Base-by-base conservation (phyloP, 306 rosid species). In the Senna siamea region DNA sequence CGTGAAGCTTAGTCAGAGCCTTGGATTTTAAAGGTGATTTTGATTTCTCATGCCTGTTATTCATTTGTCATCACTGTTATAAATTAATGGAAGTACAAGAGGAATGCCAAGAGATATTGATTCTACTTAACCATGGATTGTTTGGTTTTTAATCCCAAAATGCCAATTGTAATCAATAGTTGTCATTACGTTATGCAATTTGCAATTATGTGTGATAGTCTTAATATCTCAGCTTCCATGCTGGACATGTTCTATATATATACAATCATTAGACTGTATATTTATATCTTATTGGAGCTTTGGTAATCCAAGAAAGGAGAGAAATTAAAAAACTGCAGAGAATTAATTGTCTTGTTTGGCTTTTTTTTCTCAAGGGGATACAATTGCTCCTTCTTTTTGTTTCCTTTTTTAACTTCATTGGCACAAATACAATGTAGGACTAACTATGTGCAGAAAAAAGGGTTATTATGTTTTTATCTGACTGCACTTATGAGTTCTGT, bases 401-500 rank as follows among this genome's bases (percentile, higher is more conserved):
- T 64, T 17, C 28, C 20, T 55, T 30, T 55, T 30, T 55, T 26
- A 32, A 64, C 76, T 75, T 66, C 66, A 37, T 60, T 15, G 68
- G 56, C 56, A 64, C 62, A 54, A 53, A 12, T 77, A 38, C 59
- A 18, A 56, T 65, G 78, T 76, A 22, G 44, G 44, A 46, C 41
- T 64, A 57, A 64, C 34, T 46, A 56, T 56, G 74, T 38, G 74
- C n/a, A n/a, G n/a, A n/a, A n/a, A n/a, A n/a, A n/a, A n/a, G n/a
- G n/a, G n/a, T n/a, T n/a, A n/a, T n/a, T n/a, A n/a, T n/a, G n/a
- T n/a, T n/a, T n/a, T n/a, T n/a, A n/a, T n/a, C n/a, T n/a, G n/a
- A n/a, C n/a, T n/a, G n/a, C 54, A 56, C 46, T 17, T 14, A 70
- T 66, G 46, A 76, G 75, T 9, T 80, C n/a, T 80, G 40, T 58